These are phyloP conservation scores for Bremia lactucae DNA, from an alignment of 352 stramenopile species.

Conservation along the genomic window DNA sequence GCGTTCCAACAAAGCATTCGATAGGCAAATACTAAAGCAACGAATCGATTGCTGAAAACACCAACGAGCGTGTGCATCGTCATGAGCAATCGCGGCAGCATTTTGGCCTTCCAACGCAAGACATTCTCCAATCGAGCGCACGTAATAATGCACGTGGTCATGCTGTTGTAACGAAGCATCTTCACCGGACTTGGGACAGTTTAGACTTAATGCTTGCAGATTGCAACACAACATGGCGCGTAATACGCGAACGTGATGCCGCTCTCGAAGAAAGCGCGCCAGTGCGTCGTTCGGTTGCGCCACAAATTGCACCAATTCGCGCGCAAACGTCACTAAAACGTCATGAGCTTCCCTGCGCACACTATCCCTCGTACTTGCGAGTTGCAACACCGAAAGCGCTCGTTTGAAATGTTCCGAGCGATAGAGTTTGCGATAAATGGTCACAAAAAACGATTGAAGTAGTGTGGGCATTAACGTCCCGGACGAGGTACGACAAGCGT, in stretches of 20 bases:
- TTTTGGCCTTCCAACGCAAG: constrained; percentile 48
- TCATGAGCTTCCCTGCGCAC: constrained; percentile 40
- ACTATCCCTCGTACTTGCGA: constrained; percentile 24
- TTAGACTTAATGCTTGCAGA: constrained; percentile 46
- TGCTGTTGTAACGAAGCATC: constrained; percentile 15
- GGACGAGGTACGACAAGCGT: constrained; percentile 28
- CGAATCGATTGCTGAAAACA: constrained; percentile 64
- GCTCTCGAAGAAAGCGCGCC: constrained; percentile 53
- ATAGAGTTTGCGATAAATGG: constrained; percentile 47
- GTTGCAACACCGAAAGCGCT: constrained; percentile 34
- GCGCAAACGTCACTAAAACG: constrained; percentile 41
- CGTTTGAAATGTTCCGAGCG: constrained; percentile 36
- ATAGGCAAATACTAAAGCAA: constrained; percentile 64
- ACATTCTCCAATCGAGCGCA: constrained; percentile 58
- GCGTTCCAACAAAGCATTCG: constrained; percentile 34
- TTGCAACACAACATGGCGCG: constrained; percentile 58
- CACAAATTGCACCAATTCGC: constrained; percentile 43
- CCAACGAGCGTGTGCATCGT: constrained; percentile 34
- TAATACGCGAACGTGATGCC: constrained; percentile 51
- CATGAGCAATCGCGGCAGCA: constrained; percentile 17
- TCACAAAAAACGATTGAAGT: constrained; percentile 52
- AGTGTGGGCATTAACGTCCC: constrained; percentile 42
- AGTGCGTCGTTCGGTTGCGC: constrained; percentile 44
- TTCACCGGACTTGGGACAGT: constrained; percentile 17
- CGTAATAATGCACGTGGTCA: constrained; percentile 32